Base-by-base conservation (phyloP, 2,329 filamentous ascomycete species). In the Shiraia sp. region DNA sequence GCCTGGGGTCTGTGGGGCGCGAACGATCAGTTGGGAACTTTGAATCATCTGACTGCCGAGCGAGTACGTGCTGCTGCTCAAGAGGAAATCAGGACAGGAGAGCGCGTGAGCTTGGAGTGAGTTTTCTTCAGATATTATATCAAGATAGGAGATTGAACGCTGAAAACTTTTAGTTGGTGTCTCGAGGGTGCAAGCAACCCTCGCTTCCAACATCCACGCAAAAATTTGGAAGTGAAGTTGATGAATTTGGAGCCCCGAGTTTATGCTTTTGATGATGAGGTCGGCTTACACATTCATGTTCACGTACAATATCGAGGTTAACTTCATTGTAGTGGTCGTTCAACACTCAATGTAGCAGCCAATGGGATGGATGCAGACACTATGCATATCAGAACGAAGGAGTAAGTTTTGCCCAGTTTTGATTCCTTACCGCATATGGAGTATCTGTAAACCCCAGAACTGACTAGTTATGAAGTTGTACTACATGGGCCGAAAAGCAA, bases 81-180 rank as follows among this genome's bases (percentile, higher is more conserved):
- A 14, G 36, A 40, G 24, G 50, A 53, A 36, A 37, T 53, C 10
- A 51, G 45, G 32, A 48, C 50, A 12, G 50, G 50, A 3, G n/a
- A 29, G 5, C 32, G 50, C 10, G 40, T 53, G 14, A 44, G 47
- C n/a, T 24, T 53, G 9, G 49, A 53, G 34, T 53, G 43, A 43
- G 41, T 24, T 9, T 10, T 19, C n/a, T n/a, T n/a, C n/a, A n/a
- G n/a, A n/a, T n/a, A n/a, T n/a, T n/a, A n/a, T n/a, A n/a, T n/a
- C n/a, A n/a, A n/a, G n/a, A n/a, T n/a, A n/a, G n/a, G n/a, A n/a
- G n/a, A n/a, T n/a, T n/a, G n/a, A n/a, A n/a, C n/a, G n/a, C n/a
- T n/a, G n/a, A n/a, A 33, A 22, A 12, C 6, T 13, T 17, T 10
- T 22, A 35, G 32, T n/a, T 25, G 32, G 32, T 35, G 19, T n/a